Evolutionary conservation across 2,329 filamentous ascomycete genomes (phyloP).

Genomic region (Fusarium luffae): DNA sequence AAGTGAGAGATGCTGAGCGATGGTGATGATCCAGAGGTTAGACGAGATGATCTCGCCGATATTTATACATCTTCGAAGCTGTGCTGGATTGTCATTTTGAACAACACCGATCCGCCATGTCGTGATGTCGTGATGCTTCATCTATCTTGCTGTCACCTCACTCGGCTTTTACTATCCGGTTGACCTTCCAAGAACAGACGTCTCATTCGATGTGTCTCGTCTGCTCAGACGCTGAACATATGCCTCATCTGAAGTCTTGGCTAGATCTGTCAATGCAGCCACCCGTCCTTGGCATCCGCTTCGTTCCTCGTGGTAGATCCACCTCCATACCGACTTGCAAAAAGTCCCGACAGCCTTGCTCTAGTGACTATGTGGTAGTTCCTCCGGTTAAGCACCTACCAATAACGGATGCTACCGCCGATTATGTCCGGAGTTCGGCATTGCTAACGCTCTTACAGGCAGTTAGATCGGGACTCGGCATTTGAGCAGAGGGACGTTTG

Average conservation of each 20-base stretch:
- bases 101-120: background rate
- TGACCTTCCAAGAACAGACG: conserved; percentile 21
- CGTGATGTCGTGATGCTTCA: conserved; percentile 4
- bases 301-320: conserved; percentile 9
- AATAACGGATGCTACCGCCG: conserved; percentile 22
- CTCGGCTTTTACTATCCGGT: conserved; percentile 19
- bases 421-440: conserved; percentile 31
- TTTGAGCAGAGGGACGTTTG: conserved; percentile 8
- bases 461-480: conserved; percentile 30
- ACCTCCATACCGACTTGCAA: background rate
- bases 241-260: conserved; percentile 9
- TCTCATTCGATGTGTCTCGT: background rate
- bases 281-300: conserved; percentile 31
- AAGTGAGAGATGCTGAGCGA: background rate
- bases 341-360: conserved; percentile 2
- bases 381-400: conserved; percentile 13
- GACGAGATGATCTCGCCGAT: background rate
- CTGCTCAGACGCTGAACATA: background rate
- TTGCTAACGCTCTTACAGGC: conserved; percentile 25
- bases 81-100: background rate
- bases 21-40: background rate
- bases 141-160: conserved; percentile 2
- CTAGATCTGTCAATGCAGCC: conserved; percentile 20
- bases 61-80: background rate
- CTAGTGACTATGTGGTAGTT: background rate